Conservation (phyloP, 2,329 filamentous ascomycete species). For the Furcasterigmium furcatum region DNA sequence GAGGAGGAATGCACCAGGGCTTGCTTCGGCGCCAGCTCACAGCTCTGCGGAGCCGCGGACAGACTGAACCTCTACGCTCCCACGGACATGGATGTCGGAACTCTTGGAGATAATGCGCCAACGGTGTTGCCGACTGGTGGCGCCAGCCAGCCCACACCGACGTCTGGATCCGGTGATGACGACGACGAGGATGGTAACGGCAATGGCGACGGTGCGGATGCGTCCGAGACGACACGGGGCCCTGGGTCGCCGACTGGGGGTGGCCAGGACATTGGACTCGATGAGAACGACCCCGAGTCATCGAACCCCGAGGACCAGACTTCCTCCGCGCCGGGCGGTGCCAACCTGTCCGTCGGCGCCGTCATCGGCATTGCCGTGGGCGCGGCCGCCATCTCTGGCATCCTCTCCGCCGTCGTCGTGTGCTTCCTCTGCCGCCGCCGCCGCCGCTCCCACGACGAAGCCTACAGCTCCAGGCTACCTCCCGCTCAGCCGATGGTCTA, state of each 20-base stretch:
- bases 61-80: conserved; percentile 8
- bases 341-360: neutral
- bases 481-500: neutral
- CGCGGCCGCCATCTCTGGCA: conserved; percentile 1
- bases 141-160: no score
- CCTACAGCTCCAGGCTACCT: neutral
- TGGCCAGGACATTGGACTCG: no score
- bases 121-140: no score
- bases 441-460: neutral
- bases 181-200: no score
- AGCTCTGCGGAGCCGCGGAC: neutral
- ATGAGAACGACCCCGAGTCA: no score
- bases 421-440: conserved; percentile 6
- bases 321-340: conserved; percentile 1
- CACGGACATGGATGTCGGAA: neutral
- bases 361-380: conserved; percentile 6
- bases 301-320: no score
- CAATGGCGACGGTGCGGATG: no score
- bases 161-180: no score
- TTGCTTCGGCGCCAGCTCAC: conserved; percentile 1
- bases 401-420: conserved; percentile 3
- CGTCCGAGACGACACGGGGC: no score
- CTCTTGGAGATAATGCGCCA: no score
- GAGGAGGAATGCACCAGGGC: conserved; percentile 1
- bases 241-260: no score